Evolutionary conservation across 2,329 filamentous ascomycete genomes (phyloP).

Genomic region (Tricladium varicosporioides): DNA sequence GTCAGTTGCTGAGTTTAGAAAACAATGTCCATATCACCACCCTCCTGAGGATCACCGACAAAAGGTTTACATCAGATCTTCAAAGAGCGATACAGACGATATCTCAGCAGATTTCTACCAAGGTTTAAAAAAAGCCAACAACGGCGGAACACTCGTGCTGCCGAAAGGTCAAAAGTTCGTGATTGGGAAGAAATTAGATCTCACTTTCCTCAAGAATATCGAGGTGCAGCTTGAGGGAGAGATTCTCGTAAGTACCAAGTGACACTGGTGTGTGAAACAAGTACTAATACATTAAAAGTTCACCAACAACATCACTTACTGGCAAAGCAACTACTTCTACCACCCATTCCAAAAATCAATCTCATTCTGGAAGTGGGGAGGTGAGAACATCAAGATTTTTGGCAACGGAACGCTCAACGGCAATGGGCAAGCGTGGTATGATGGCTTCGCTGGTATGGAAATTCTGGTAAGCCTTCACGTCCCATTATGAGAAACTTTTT

Average conservation of each 20-base stretch:
- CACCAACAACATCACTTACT: slow-evolving; percentile 64
- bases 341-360: slow-evolving; percentile 53
- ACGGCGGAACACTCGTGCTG: slow-evolving; percentile 56
- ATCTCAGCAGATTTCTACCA: slow-evolving; percentile 53
- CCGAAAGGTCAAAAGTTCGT: slow-evolving; percentile 41
- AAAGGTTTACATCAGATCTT: slow-evolving; percentile 51
- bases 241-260: slow-evolving; percentile 39
- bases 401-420: slow-evolving; percentile 44
- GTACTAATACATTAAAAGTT: slow-evolving; percentile 46
- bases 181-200: slow-evolving; percentile 56
- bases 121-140: slow-evolving; percentile 54
- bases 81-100: slow-evolving; percentile 53
- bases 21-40: slow-evolving; percentile 38
- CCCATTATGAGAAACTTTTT: too few species aligned
- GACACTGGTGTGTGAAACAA: too few species aligned
- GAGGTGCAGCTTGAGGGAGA: slow-evolving; percentile 61
- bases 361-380: slow-evolving; percentile 64
- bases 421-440: slow-evolving; percentile 26
- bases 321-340: slow-evolving; percentile 53
- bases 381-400: slow-evolving; percentile 58
- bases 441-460: slow-evolving; percentile 36
- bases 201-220: slow-evolving; percentile 60
- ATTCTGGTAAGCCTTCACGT: slow-evolving; percentile 37
- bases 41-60: slow-evolving; percentile 34
- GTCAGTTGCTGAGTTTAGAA: slow-evolving; percentile 35